phyloP scores from a whole-genome alignment of 2,329 filamentous ascomycete species.

The Xylaria sp. region DNA sequence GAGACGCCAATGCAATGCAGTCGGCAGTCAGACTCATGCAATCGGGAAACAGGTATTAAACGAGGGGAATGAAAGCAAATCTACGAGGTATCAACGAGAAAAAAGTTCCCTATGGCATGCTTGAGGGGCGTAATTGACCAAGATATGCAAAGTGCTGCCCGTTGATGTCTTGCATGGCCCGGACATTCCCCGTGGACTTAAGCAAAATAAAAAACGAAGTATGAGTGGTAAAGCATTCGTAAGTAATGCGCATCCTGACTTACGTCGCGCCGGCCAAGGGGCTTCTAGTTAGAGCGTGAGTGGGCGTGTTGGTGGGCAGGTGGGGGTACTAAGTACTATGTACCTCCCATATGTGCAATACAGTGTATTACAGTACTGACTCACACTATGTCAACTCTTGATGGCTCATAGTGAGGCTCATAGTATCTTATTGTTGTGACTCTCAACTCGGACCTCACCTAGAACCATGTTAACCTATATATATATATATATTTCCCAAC shows the following conservation, averaged over 20 bases:
- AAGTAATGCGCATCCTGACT: constrained; percentile 8
- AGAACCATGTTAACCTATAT: too few species aligned
- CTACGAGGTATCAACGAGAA: background rate
- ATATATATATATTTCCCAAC: too few species aligned
- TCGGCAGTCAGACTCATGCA: background rate
- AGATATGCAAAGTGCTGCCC: constrained; percentile 7
- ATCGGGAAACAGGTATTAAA: constrained; percentile 7
- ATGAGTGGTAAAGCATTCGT: constrained; percentile 15
- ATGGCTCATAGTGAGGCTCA: too few species aligned
- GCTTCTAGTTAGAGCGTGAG: background rate
- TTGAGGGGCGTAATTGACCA: constrained; percentile 7
- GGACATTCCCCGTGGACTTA: constrained; percentile 5
- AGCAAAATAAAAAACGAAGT: background rate
- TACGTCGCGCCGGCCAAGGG: constrained; percentile 13
- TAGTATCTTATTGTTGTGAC: too few species aligned
- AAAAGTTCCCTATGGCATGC: constrained; percentile 18
- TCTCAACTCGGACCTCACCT: too few species aligned
- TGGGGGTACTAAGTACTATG: constrained; percentile 3
- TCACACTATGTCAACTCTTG: too few species aligned
- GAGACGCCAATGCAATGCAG: constrained; percentile 8
- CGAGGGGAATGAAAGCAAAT: constrained; percentile 22
- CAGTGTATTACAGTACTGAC: background rate
- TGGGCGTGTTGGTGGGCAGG: constrained; percentile 15
- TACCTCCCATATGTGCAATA: background rate
- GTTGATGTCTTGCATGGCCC: constrained; percentile 13